Evolutionary conservation across 2,329 filamentous ascomycete species (phyloP), one percentile per base, ranked within the genome.

Genomic region (Myriosclerotinia duriaeana): DNA sequence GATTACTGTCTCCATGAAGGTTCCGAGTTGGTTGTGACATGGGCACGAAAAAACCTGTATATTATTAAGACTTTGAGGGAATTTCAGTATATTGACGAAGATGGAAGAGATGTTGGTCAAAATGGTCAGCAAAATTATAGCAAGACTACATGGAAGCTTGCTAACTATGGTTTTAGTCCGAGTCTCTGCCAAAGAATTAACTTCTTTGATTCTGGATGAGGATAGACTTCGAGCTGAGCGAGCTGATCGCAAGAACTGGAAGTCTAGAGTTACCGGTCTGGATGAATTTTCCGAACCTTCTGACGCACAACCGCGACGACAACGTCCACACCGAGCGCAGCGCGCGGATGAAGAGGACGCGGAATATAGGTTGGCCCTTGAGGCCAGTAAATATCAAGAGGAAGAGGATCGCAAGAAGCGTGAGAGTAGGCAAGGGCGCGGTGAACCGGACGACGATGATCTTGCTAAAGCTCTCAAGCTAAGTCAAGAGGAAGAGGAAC

Each of bases 1-100:
- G 95, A 99, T 79, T 99, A 99, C 80, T 97, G 93, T 80, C 84
- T 99, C 66, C 95, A 99, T 78, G 95, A 99, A 78, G 95, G 95
- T 58, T 97, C 93, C 0, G 95, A 98, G 79, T 82, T 97, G 71
- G 92, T 97, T 44, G 95, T 99, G 61, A 97, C 94, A 5, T 99
- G 95, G 95, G 93, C 93, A 70, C 90, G 93, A 75, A 96, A 98
- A 82, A 98, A 97, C 78, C 89, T 97, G 72, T 99, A 97, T 80
- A 95, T 99, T 79, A 97, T 99, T 83, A 98, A 97, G 83, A 99
- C 95, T 40, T 80, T 99, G 78, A 90, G 95, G 76, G 95, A 99
- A 79, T 99, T 99, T 75, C 91, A 95, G 76, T 96, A 98, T 78
- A 87, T 96, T 63, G 95, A 99, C 72, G 95, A 99, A 76, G 95